phyloP scores from a whole-genome alignment of 768 basidiomycete genomes.

The Amanita fuliginea region DNA sequence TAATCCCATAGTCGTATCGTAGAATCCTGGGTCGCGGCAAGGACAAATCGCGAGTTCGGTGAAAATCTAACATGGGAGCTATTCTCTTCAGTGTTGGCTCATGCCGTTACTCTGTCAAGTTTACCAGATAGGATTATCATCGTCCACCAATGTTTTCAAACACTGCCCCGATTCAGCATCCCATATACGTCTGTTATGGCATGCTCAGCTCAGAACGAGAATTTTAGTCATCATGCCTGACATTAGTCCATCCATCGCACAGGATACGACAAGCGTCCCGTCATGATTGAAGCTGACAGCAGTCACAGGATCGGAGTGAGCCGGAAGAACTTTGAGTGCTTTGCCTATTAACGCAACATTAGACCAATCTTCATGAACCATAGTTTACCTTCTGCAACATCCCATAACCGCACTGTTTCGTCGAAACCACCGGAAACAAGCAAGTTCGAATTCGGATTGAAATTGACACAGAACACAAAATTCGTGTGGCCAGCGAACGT shows the following conservation, averaged over 20 bases:
- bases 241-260: slow-evolving; percentile 97
- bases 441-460: slow-evolving; percentile 82
- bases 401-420: slow-evolving; percentile 96
- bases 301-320: slow-evolving; percentile 96
- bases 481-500: slow-evolving; percentile 81
- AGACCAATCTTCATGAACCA: background rate
- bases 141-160: slow-evolving; percentile 92
- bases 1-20: slow-evolving; percentile 94
- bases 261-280: slow-evolving; percentile 89
- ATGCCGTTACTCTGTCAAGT: slow-evolving; percentile 8
- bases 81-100: slow-evolving; percentile 1
- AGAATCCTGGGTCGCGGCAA: slow-evolving; percentile 90
- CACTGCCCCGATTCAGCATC: slow-evolving; percentile 96
- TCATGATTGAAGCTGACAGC: slow-evolving; percentile 91
- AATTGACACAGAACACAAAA: slow-evolving; percentile 90
- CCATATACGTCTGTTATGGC: slow-evolving; percentile 75
- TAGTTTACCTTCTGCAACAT: slow-evolving; percentile 75
- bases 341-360: slow-evolving; percentile 39
- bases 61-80: slow-evolving; percentile 89
- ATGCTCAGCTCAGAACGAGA: background rate
- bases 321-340: slow-evolving; percentile 80
- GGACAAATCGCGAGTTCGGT: slow-evolving; percentile 82
- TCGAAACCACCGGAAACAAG: slow-evolving; percentile 92
- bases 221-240: slow-evolving; percentile 27
- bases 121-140: slow-evolving; percentile 89